Evolutionary conservation across 345 rosid genomes (phyloP).

Genomic region (Linum trigynum): DNA sequence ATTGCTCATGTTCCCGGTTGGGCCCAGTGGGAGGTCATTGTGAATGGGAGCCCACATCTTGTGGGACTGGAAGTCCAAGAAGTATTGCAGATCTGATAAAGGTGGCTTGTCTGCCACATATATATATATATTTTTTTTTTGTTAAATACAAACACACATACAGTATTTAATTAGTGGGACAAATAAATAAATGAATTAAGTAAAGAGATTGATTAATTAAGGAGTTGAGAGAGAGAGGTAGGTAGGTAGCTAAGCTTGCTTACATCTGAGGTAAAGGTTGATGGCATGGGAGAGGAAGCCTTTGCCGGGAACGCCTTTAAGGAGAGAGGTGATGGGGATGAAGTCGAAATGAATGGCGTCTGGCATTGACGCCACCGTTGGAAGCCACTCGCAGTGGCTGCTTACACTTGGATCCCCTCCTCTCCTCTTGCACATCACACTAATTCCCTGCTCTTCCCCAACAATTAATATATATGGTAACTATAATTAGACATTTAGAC

Average conservation of each 20-base stretch:
- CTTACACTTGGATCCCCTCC: slow-evolving; percentile 53
- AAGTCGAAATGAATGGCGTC: slow-evolving; percentile 68
- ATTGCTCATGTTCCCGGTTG: slow-evolving; percentile 48
- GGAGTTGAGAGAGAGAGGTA: not conserved
- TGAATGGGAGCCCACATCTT: slow-evolving; percentile 88
- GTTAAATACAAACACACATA: too few relatives aligned
- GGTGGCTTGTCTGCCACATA: slow-evolving; percentile 75
- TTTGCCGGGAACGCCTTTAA: slow-evolving; percentile 61
- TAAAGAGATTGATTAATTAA: not conserved
- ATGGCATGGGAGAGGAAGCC: slow-evolving; percentile 91
- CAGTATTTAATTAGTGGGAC: not conserved
- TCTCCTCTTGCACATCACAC: slow-evolving; percentile 53
- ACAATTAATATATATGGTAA: not conserved
- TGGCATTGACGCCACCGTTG: slow-evolving; percentile 57
- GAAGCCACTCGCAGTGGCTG: slow-evolving; percentile 86
- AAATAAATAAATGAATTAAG: not conserved
- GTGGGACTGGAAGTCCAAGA: slow-evolving; percentile 68
- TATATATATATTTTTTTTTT: not conserved
- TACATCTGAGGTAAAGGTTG: slow-evolving; percentile 89
- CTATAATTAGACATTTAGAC: not conserved
- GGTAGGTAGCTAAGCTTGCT: slow-evolving; percentile 5
- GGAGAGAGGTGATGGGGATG: slow-evolving; percentile 86
- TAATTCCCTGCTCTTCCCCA: slow-evolving; percentile 52
- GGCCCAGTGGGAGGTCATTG: slow-evolving; percentile 77
- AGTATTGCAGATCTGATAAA: slow-evolving; percentile 48